Base-by-base conservation (phyloP, 169 alveolate species). In the Cryptosporidium sp. region DNA sequence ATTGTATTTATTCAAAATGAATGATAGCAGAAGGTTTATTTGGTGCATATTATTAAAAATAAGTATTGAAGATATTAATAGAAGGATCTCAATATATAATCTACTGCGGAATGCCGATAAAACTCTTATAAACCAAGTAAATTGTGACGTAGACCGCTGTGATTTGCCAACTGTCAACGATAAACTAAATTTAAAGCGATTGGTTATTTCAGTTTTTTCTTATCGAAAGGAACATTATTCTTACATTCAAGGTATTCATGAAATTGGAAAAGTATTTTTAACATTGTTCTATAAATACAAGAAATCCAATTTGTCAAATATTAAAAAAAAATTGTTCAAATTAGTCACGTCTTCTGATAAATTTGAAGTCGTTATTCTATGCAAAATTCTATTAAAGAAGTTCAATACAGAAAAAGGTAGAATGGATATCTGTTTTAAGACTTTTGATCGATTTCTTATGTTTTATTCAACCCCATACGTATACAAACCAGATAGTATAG, bases 141-240 rank as follows among this genome's bases (percentile, higher is more conserved):
- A 80, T 62, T 80, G 89, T 80, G 89, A 80, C 26, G 75, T 80
- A 12, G 75, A 65, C 55, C 89, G 89, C 31, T 62, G 89, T 29
- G 21, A 23, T 14, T 48, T 43, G 16, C 35, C 23, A 10, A 37
- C 9, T 16, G 62, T 45, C 23, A 16, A 6, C 41, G 10, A 14
- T 16, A 59, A 65, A 21, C 8, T 26, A 35, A 50, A 80, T 10
- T 65, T 80, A 18, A 80, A 80, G 35, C 43, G 62, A 4, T 48
- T 80, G 26, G 21, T 80, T 5, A 23, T 80, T 18, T 59, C 89
- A 9, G 68, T 80, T 23, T 80, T 62, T 65, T 31, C 89, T 18
- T 37, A 26, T 62, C 52, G 59, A 12, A 80, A 39, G 70, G 37
- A 16, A 26, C 16, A 58, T 14, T 41, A 58, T 21, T 80, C 89